Evolutionary conservation across 345 rosid species (phyloP), one percentile per base, ranked within the genome.

Genomic region (Eucalyptus sp.): DNA sequence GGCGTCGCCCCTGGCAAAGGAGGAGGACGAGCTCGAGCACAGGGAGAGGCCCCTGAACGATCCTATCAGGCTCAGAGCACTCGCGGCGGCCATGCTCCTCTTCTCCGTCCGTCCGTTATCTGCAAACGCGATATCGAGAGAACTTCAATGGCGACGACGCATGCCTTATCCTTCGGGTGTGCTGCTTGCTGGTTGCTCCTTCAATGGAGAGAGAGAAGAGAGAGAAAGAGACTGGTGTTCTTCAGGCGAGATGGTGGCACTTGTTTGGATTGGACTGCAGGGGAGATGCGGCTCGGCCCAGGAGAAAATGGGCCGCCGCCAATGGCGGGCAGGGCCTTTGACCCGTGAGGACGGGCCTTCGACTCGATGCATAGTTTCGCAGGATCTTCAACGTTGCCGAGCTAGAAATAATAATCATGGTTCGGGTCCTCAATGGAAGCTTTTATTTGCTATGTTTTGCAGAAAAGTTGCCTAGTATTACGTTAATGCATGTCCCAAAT

Each of bases 1-100:
- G 11, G 15, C 16, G 86, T 96, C 95, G 49, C 98, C 98, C 87
- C 89, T 92, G 89, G 94, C 87, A 86, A 95, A 95, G 9, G 97
- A 92, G 4, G 97, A 92, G 3, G 95, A 91, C 27, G 96, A 93
- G 91, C 92, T 90, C 48, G 95, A 91, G 16, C 94, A 90, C 13
- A 97, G 86, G 64, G 96, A 95, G 29, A 97, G 91, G 46, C 98
- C 97, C 88, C 93, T 87, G 83, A 96, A 96, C 25, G 97, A 92
- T 4, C 94, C 96, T 37, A 93, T 88, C 9, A 97, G 94, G 90
- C 89, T 95, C 91, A 94, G 76, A 89, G 94, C 27, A 20, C 83
- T 37, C 22, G 76, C 46, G 46, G 46, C 13, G 27, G 83, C 83
- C 83, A 71, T 71, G 3, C 46, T 8, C 8, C 46, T 71, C 83